Evolutionary conservation across 192 early-diverging fungal species (phyloP).

Genomic region (Podila clonocystis): DNA sequence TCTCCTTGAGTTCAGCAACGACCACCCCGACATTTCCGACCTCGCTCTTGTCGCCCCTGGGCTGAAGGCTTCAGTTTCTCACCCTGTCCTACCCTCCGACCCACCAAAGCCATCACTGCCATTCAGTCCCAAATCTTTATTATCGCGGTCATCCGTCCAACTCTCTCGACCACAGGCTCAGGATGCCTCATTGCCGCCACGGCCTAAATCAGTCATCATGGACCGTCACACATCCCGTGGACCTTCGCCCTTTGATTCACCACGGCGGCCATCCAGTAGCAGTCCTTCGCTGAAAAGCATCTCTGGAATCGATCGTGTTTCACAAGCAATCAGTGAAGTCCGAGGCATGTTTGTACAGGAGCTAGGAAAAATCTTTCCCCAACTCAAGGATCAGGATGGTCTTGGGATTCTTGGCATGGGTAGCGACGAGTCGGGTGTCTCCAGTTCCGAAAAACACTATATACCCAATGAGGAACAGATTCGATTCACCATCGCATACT

Average conservation of each 20-base stretch:
- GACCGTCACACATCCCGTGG: slow-evolving; percentile 27
- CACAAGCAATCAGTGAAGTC: slow-evolving; percentile 49
- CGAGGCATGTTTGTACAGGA: slow-evolving; percentile 52
- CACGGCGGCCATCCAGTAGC: slow-evolving; percentile 14
- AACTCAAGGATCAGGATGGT: slow-evolving; percentile 50
- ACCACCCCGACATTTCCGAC: slow-evolving; percentile 31
- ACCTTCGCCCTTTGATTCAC: slow-evolving; percentile 26
- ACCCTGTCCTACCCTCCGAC: background rate
- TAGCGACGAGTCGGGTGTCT: slow-evolving; percentile 9
- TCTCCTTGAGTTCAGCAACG: slow-evolving; percentile 41
- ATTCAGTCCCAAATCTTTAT: slow-evolving; percentile 25
- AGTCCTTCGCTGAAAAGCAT: slow-evolving; percentile 20
- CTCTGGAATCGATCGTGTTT: slow-evolving; percentile 43
- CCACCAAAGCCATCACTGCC: slow-evolving; percentile 8
- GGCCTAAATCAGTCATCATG: slow-evolving; percentile 42
- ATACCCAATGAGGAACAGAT: slow-evolving; percentile 51
- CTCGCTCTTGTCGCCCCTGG: slow-evolving; percentile 15
- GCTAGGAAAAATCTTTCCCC: slow-evolving; percentile 51
- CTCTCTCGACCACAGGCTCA: slow-evolving; percentile 19
- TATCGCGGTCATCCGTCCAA: slow-evolving; percentile 43
- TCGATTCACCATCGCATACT: slow-evolving; percentile 46
- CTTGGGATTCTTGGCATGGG: slow-evolving; percentile 49
- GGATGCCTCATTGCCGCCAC: slow-evolving; percentile 31
- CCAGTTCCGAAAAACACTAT: slow-evolving; percentile 27
- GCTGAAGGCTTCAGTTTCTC: slow-evolving; percentile 16